Evolutionary conservation across 208 protist species (phyloP), one percentile per base, ranked within the genome.

Genomic region (Leishmania amazonensis): DNA sequence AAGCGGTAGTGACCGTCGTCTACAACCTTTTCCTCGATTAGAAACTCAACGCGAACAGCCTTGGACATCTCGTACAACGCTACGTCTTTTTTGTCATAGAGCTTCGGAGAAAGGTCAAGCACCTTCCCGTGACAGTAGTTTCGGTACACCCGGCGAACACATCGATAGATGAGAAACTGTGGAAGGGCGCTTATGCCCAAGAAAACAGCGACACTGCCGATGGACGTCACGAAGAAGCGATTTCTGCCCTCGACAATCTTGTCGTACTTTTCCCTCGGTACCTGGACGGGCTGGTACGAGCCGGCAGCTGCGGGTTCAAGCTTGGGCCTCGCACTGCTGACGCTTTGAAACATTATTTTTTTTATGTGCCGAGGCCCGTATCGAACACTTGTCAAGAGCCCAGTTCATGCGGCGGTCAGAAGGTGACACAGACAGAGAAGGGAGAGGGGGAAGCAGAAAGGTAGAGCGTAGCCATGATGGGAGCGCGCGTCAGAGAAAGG

Each of bases 201-300:
- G 77, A 94, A 87, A n/a, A 87, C 47, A 15, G 81, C 81, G 28
- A 87, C 83, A 38, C 83, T 80, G 45, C 80, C 83, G 57, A 92
- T 87, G 45, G 85, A 89, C 5, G 88, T 82, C 58, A 87, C 70
- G 60, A 96, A 91, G 83, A 95, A 96, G 11, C 88, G 79, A 80
- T 95, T 96, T 65, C 90, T 78, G 2, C 91, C 91, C 31, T 91
- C 85, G 0, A 89, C 88, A 76, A 96, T 88, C 58, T 87, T 92
- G n/a, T 91, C 85, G 77, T 96, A 96, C 83, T 96, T 96, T 6
- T 95, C 91, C 75, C 88, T 87, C 68, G 93, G 80, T 51, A 96
- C 90, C 45, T 90, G 79, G 15, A 86, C 81, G 13, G 87, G 89
- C 31, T 90, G 80, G 53, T 93, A 91, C 1, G 78, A 86, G 49